These are phyloP conservation scores for Fomitopsis pulvina DNA, from an alignment of 768 basidiomycete genomes.

Conservation along the genomic window DNA sequence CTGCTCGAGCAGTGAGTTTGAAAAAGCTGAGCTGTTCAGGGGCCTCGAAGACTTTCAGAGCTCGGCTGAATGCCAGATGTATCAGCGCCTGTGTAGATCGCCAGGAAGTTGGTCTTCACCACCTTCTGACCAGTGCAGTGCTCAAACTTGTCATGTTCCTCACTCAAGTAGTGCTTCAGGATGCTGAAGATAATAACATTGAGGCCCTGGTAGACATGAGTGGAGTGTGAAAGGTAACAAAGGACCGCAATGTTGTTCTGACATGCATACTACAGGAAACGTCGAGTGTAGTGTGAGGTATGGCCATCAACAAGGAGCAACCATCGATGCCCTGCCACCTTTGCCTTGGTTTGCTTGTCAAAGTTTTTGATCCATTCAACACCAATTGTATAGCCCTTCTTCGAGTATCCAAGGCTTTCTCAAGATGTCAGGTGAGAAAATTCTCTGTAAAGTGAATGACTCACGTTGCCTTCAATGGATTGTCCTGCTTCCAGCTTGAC, in stretches of 20 bases:
- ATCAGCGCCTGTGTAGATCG: slow-evolving; percentile 27
- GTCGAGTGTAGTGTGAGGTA: slow-evolving; percentile 33
- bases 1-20: too few relatives aligned
- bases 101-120: slow-evolving; percentile 31
- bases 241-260: slow-evolving; percentile 33
- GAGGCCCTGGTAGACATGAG: slow-evolving; percentile 31
- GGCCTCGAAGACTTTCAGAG: too few relatives aligned
- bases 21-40: too few relatives aligned
- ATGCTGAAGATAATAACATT: slow-evolving; percentile 7
- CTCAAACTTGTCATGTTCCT: not conserved
- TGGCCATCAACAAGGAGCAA: slow-evolving; percentile 43
- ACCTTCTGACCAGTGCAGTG: slow-evolving; percentile 12
- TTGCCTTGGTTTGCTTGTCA: slow-evolving; percentile 30
- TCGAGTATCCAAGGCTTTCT: slow-evolving; percentile 15
- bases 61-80: too few relatives aligned
- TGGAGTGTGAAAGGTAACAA: slow-evolving; percentile 39
- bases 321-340: slow-evolving; percentile 22
- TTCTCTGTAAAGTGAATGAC: slow-evolving; percentile 12
- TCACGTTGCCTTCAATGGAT: slow-evolving; percentile 34
- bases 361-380: slow-evolving; percentile 34
- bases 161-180: slow-evolving; percentile 16
- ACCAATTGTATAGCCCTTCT: slow-evolving; percentile 33
- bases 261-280: slow-evolving; percentile 32
- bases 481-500: slow-evolving; percentile 32
- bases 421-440: slow-evolving; percentile 3